Evolutionary conservation across 176 grass and related monocot genomes (phyloP), one percentile per base, ranked within the genome.

Genomic region (Alloteropsis semialata): DNA sequence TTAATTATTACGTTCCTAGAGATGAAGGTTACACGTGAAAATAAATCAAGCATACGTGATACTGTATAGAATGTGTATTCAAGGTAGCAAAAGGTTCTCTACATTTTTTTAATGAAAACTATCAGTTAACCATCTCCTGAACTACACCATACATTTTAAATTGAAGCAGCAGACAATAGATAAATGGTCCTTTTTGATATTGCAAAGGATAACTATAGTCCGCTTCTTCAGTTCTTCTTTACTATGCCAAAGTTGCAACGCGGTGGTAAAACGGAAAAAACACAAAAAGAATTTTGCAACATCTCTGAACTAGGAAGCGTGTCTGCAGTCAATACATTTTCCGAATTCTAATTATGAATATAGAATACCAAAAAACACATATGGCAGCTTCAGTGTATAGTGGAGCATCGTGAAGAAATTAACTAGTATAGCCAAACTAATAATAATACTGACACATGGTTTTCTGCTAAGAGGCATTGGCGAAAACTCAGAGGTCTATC

Each of bases 11-110:
- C n/a, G n/a, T n/a, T n/a, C n/a, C n/a, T n/a, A n/a, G n/a, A n/a
- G n/a, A 65, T 10, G 42, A 79, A 79, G 73, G 13, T 38, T 75
- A 55, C 44, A 66, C 14, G 4, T 6, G 4, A 42, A 28, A 66
- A 45, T 51, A 74, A 82, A 65, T 29, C 16, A 72, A 84, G 65
- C 49, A 64, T 16, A 63, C 18, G n/a, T n/a, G n/a, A n/a, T 37
- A 56, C 27, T 18, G 15, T 46, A 32, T 45, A 66, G 69, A 81
- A 28, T 45, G 45, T 41, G 2, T 54, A 67, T 75, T 36, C n/a
- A 48, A 10, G 32, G 16, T n/a, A n/a, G n/a, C n/a, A n/a, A n/a
- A n/a, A n/a, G n/a, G 6, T 29, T 4, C 34, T 69, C 24, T 71
- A 34, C 2, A 46, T 10, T 4, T 32, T 46, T 53, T 42, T 46